Base-by-base conservation (phyloP, 768 basidiomycete genomes). In the Rickenella mellea region DNA sequence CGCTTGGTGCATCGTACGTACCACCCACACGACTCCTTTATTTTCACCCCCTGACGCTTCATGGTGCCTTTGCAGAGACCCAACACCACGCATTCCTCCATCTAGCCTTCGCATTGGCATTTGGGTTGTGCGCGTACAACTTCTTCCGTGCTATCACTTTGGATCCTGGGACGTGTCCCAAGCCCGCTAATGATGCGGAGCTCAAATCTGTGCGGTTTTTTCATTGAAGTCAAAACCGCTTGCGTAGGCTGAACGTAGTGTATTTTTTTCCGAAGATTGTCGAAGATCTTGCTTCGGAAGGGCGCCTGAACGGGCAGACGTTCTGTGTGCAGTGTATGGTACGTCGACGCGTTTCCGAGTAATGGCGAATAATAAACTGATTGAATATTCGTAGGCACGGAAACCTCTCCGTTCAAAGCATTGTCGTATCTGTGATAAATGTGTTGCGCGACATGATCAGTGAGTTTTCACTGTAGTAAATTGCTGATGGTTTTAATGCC, bases 311-410 rank as follows among this genome's bases (percentile, higher is more conserved):
- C 57, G 93, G 94, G 1, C 91, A 92, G 58, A 91, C 91, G 8
- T 98, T 98, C 60, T 98, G 96, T 55, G 83, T 99, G 39, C 77
- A 82, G 45, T 98, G 94, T 63, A 90, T 98, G 90, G 84, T 83
- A 48, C 37, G 76, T 53, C 15, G 26, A 22, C n/a, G 5, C 30
- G 14, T 32, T 20, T 27, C 20, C 5, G 21, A 22, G 35, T 35
- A n/a, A 29, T 19, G 3, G 32, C n/a, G 24, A 12, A 30, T 41
- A 10, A 36, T 15, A 3, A 4, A 14, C n/a, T 32, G 30, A 32
- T 7, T 17, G 15, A 3, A 24, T 27, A 10, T 27, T 41, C 1
- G 36, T 28, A 86, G 82, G 84, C 86, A 7, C 78, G 83, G 30
- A 92, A 94, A 54, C 88, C 96, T 10, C 65, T 99, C 19, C 75